A percentile compares a stretch with the other conserved stretches of the same genome.
Evolutionary conservation across 2,329 filamentous ascomycete species (phyloP).

Genomic region (Daldinia sp.): DNA sequence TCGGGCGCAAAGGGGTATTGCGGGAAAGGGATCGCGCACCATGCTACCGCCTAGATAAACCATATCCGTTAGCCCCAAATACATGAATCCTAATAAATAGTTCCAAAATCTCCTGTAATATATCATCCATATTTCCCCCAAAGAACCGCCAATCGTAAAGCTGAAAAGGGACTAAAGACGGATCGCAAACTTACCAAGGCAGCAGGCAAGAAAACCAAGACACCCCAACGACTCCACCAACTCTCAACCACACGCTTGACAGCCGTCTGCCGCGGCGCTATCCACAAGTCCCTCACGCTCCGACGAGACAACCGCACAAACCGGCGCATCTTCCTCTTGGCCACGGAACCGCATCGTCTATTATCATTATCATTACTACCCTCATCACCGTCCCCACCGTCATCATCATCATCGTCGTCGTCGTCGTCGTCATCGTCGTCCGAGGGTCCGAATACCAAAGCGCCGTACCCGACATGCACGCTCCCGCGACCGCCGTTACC

Average conservation of each 20-base stretch:
- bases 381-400: constrained; percentile 44
- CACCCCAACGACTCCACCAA: constrained; percentile 70
- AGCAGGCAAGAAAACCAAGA: constrained; percentile 69
- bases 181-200: constrained; percentile 57
- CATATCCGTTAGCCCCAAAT: constrained; percentile 25
- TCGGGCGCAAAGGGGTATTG: constrained; percentile 63
- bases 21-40: constrained; percentile 72
- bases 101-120: neutral
- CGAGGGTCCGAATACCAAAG: constrained; percentile 56
- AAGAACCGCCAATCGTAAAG: neutral
- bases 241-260: constrained; percentile 66
- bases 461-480: constrained; percentile 65
- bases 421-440: constrained; percentile 42
- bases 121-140: neutral
- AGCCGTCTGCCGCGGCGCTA: constrained; percentile 65
- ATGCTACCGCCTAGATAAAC: constrained; percentile 61
- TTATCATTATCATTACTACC: constrained; percentile 43
- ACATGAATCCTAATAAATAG: neutral
- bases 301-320: constrained; percentile 47
- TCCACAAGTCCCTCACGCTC: constrained; percentile 62
- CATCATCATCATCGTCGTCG: constrained; percentile 20
- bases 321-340: constrained; percentile 46
- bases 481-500: constrained; percentile 54
- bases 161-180: neutral
- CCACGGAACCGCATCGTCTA: constrained; percentile 44